phyloP scores from a whole-genome alignment of 139 green algal genomes.

The Tetradesmus lagerheimii region DNA sequence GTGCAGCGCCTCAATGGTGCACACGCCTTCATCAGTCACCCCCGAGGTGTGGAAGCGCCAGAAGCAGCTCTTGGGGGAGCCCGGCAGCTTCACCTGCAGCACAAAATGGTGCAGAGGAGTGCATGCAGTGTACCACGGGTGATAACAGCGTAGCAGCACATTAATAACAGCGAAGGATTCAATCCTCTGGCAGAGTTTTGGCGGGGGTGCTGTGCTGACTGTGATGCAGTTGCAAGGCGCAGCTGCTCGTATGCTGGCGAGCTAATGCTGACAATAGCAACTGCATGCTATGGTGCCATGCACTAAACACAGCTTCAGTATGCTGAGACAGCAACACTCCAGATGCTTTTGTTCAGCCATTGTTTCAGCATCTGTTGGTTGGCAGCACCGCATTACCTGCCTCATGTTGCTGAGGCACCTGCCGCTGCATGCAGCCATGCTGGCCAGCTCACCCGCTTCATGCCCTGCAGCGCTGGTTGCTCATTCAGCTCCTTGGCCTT shows the following conservation, averaged over 20 bases:
- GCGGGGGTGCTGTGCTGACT: no score
- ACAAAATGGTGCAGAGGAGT: conserved; percentile 23
- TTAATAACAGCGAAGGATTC: no score
- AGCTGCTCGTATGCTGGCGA: no score
- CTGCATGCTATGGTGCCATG: neutral
- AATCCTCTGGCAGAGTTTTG: no score
- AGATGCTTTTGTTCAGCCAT: no score
- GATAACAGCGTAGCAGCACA: no score
- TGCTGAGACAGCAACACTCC: neutral
- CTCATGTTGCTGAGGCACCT: no score
- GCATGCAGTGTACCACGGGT: no score
- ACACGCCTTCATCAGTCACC: conserved; percentile 62
- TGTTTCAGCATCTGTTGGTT: no score
- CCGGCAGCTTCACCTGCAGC: conserved; percentile 50
- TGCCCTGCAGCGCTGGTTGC: conserved; percentile 39
- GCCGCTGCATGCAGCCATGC: no score
- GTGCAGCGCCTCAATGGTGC: conserved; percentile 68
- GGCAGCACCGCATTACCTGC: no score
- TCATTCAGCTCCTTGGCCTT: conserved; percentile 59
- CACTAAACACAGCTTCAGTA: neutral
- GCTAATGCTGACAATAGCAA: neutral
- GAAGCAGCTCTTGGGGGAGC: conserved; percentile 55
- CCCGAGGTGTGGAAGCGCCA: conserved; percentile 69
- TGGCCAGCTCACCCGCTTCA: conserved; percentile 54
- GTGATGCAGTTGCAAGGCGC: no score